A percentile compares a stretch with the other conserved stretches of the same genome.
phyloP scores from a whole-genome alignment of 1,284 basidiomycete genomes.

The Ustilago hordei region DNA sequence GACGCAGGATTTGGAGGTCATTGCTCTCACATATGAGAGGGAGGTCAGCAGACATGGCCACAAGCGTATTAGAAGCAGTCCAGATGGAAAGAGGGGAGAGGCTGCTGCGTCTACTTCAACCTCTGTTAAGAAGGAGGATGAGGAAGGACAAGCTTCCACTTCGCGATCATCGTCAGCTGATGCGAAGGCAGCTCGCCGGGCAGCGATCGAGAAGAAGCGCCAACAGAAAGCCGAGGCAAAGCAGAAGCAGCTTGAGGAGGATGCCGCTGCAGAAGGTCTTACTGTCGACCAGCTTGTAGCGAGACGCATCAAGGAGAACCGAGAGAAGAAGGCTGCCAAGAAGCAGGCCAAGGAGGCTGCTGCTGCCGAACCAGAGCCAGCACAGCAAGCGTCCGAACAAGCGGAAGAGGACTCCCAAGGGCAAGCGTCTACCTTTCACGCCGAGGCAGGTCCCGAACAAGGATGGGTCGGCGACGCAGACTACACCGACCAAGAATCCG shows the following conservation, averaged over 20 bases:
- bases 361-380: slow-evolving; percentile 7
- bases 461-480: slow-evolving; percentile 70
- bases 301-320: slow-evolving; percentile 35
- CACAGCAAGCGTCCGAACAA: slow-evolving; percentile 12
- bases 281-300: slow-evolving; percentile 39
- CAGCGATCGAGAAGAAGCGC: slow-evolving; percentile 47
- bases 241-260: slow-evolving; percentile 37
- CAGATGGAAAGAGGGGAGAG: slow-evolving; percentile 66
- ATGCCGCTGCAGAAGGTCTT: slow-evolving; percentile 30
- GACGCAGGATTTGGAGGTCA: slow-evolving; percentile 87
- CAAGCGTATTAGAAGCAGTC: slow-evolving; percentile 72
- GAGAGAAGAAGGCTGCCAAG: slow-evolving; percentile 46
- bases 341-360: slow-evolving; percentile 34
- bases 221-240: slow-evolving; percentile 39
- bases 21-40: slow-evolving; percentile 87
- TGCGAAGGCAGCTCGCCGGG: slow-evolving; percentile 29
- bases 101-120: slow-evolving; percentile 1
- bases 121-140: slow-evolving; percentile 7
- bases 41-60: slow-evolving; percentile 74
- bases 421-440: slow-evolving; percentile 7
- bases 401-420: slow-evolving; percentile 40
- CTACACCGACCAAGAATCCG: slow-evolving; percentile 82
- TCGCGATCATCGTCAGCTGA: slow-evolving; percentile 12
- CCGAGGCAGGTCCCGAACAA: slow-evolving; percentile 20
- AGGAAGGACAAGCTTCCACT: slow-evolving; percentile 13